phyloP scores from a whole-genome alignment of 1,284 basidiomycete genomes.

The Vanrija pseudolonga region DNA sequence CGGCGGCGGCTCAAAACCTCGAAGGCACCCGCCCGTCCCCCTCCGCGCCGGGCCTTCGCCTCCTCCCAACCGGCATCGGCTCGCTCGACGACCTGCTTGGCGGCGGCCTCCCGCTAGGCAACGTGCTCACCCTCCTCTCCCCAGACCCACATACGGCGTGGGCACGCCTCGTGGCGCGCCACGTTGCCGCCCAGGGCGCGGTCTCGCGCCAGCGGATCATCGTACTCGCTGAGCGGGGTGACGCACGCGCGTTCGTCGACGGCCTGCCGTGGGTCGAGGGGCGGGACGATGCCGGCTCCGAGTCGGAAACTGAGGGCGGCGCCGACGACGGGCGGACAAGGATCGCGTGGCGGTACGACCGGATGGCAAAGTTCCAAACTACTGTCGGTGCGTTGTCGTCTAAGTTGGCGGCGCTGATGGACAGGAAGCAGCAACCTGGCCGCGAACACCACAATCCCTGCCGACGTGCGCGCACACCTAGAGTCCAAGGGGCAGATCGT shows the following conservation, averaged over 20 bases:
- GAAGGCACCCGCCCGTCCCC: constrained; percentile 52
- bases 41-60: constrained; percentile 58
- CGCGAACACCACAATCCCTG: constrained; percentile 25
- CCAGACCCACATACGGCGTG: constrained; percentile 83
- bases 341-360: constrained; percentile 94
- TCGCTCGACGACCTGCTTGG: constrained; percentile 95
- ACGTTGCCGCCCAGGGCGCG: constrained; percentile 83
- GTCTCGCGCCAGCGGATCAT: constrained; percentile 64
- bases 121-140: constrained; percentile 66
- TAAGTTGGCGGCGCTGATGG: background rate
- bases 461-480: too few relatives aligned
- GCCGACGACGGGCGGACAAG: constrained; percentile 53
- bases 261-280: constrained; percentile 73
- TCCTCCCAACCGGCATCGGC: constrained; percentile 83
- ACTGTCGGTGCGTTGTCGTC: constrained; percentile 55
- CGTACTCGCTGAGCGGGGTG: constrained; percentile 61
- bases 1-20: too few relatives aligned
- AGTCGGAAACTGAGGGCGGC: constrained; percentile 51
- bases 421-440: constrained; percentile 6
- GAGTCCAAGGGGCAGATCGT: too few relatives aligned
- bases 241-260: constrained; percentile 53
- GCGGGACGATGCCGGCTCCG: constrained; percentile 52
- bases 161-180: constrained; percentile 78
- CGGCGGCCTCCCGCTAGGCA: constrained; percentile 83
- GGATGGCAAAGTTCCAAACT: constrained; percentile 86